These are phyloP conservation scores for Xylariales sp. DNA, from an alignment of 2,329 filamentous ascomycete species.

Conservation along the genomic window DNA sequence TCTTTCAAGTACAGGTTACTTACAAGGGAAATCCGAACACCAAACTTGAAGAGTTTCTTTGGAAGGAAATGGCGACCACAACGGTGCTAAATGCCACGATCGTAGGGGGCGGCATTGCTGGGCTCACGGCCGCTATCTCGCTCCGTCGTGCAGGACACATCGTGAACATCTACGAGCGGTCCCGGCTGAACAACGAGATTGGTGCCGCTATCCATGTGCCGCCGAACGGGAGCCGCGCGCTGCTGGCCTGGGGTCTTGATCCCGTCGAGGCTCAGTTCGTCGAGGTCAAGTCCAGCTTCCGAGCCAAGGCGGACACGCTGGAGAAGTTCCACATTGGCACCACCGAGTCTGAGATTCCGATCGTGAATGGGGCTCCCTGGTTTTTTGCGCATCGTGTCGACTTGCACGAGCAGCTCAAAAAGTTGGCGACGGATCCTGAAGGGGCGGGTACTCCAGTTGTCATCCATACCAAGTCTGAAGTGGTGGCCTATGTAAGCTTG, in stretches of 20 bases:
- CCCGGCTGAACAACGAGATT: constrained; percentile 30
- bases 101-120: constrained; percentile 24
- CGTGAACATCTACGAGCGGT: constrained; percentile 23
- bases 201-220: constrained; percentile 35
- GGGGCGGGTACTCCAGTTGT: constrained; percentile 17
- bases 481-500: constrained; percentile 21
- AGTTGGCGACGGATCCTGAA: constrained; percentile 23
- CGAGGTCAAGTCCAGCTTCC: constrained; percentile 13
- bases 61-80: too few relatives aligned
- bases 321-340: constrained; percentile 11
- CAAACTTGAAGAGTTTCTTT: too few relatives aligned
- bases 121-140: constrained; percentile 20
- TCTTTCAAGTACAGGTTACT: too few relatives aligned
- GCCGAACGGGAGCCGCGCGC: constrained; percentile 30
- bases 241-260: constrained; percentile 29
- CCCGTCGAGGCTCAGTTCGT: constrained; percentile 17
- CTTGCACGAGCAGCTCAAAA: constrained; percentile 30
- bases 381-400: constrained; percentile 36
- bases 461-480: constrained; percentile 17
- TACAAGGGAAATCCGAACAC: too few relatives aligned
- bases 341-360: constrained; percentile 11
- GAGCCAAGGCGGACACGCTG: constrained; percentile 10
- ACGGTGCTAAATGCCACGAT: constrained; percentile 9
- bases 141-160: constrained; percentile 20
- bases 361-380: constrained; percentile 23